Percentiles rank a stretch among this genome's conserved stretches.
phyloP scores from a whole-genome alignment of 2,329 filamentous ascomycete species.

The Blastomyces silverae region DNA sequence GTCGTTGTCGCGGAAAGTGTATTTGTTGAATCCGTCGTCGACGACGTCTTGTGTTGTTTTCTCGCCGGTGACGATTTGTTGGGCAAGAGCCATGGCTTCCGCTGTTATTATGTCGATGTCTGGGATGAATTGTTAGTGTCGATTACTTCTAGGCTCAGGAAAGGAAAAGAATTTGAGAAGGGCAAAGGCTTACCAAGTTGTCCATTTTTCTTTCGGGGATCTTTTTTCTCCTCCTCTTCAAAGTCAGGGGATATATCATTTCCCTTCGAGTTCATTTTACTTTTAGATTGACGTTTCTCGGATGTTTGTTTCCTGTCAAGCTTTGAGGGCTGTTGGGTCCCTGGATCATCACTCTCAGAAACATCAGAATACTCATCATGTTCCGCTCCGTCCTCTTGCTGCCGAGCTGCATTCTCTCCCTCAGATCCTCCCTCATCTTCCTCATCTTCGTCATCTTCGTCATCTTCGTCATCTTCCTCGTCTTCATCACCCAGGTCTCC shows the following conservation, averaged over 20 bases:
- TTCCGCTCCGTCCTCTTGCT: conserved; percentile 31
- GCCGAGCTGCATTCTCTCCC: neutral
- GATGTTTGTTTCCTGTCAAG: conserved; percentile 23
- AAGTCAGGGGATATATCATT: conserved; percentile 34
- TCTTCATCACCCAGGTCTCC: conserved; percentile 56
- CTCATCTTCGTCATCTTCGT: conserved; percentile 50
- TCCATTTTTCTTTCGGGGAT: conserved; percentile 39
- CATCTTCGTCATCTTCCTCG: conserved; percentile 48
- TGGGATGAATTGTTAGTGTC: conserved; percentile 27
- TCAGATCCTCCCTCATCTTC: conserved; percentile 37
- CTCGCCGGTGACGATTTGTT: conserved; percentile 79
- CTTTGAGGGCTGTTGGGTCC: conserved; percentile 17
- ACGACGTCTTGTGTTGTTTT: conserved; percentile 71
- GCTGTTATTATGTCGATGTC: conserved; percentile 99
- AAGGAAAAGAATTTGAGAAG: conserved; percentile 22
- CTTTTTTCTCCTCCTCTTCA: conserved; percentile 28
- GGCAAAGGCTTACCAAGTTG: conserved; percentile 38
- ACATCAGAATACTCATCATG: conserved; percentile 26
- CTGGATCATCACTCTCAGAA: neutral
- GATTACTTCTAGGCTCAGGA: neutral
- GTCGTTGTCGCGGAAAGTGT: conserved; percentile 81
- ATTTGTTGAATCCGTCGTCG: conserved; percentile 91
- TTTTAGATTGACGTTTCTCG: conserved; percentile 22
- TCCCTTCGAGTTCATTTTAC: conserved; percentile 23
- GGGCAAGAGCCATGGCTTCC: conserved; percentile 95